These are phyloP conservation scores for Termitomyces titanicus DNA, from an alignment of 768 basidiomycete species.

Conservation along the genomic window DNA sequence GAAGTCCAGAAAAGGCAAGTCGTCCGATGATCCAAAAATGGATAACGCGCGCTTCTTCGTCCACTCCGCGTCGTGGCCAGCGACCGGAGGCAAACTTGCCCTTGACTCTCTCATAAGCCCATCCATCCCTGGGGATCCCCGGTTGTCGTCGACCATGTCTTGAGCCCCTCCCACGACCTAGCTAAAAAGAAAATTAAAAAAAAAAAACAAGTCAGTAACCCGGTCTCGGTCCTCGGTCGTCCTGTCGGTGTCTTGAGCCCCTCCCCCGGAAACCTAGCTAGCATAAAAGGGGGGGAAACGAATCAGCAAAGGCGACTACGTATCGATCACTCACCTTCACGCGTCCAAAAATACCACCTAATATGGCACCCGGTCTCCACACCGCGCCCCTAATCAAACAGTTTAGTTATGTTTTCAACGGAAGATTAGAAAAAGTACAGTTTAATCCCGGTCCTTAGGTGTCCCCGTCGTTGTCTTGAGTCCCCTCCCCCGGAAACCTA, in stretches of 20 bases:
- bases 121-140: slow-evolving; percentile 4
- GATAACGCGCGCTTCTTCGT: neutral
- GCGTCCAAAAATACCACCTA: neutral
- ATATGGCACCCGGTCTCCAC: slow-evolving; percentile 1
- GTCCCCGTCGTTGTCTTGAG: neutral
- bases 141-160: neutral
- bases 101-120: neutral
- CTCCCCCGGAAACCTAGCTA: neutral
- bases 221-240: neutral
- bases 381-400: neutral
- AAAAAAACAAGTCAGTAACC: neutral
- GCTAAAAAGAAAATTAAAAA: neutral
- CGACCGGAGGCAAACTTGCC: slow-evolving; percentile 9
- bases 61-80: slow-evolving; percentile 10
- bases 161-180: neutral
- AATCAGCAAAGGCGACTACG: slow-evolving; percentile 1
- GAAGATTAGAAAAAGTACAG: too few species aligned
- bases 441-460: neutral
- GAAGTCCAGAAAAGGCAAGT: too few species aligned
- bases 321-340: neutral
- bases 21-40: neutral
- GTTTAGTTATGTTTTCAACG: neutral
- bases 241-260: neutral
- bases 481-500: neutral
- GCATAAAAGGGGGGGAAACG: neutral